Evolutionary conservation across 345 rosid genomes (phyloP).

Genomic region (Lepidium sativum): DNA sequence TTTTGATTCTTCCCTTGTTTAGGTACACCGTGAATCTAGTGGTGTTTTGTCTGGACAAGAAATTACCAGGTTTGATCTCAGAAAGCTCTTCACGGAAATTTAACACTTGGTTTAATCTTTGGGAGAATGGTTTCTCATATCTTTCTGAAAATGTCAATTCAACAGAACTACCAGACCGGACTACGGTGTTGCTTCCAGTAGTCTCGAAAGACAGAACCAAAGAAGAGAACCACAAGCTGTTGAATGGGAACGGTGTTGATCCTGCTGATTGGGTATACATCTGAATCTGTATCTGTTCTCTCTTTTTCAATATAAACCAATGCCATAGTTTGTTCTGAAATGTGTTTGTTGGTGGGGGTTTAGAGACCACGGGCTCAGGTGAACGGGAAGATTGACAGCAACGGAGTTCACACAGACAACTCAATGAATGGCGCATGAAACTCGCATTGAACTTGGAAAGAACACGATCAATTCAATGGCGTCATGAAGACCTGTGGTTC

Average conservation of each 20-base stretch:
- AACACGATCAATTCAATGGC: not conserved
- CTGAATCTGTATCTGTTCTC: not conserved
- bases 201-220: slow-evolving; percentile 64
- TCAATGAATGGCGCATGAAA: slow-evolving; percentile 67
- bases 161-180: slow-evolving; percentile 83
- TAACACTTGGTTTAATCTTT: not conserved
- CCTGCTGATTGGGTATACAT: slow-evolving; percentile 79
- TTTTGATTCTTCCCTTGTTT: slow-evolving; percentile 5
- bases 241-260: slow-evolving; percentile 78
- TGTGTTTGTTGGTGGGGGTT: not conserved
- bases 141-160: not conserved
- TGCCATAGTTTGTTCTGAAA: not conserved
- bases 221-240: slow-evolving; percentile 92
- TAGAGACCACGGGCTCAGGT: slow-evolving; percentile 78
- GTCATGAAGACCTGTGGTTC: slow-evolving; percentile 4
- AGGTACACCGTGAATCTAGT: slow-evolving; percentile 95
- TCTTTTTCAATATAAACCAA: not conserved
- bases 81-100: not conserved
- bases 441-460: not conserved
- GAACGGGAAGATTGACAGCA: slow-evolving; percentile 74
- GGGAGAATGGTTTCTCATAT: not conserved
- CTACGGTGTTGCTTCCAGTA: slow-evolving; percentile 53
- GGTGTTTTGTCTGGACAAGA: slow-evolving; percentile 94
- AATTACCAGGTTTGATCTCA: slow-evolving; percentile 73
- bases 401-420: slow-evolving; percentile 48